Percentiles rank a stretch among this genome's conserved stretches.
These are phyloP conservation scores for Candida rishiriensis DNA, from an alignment of 805 yeast species.

Conservation along the genomic window DNA sequence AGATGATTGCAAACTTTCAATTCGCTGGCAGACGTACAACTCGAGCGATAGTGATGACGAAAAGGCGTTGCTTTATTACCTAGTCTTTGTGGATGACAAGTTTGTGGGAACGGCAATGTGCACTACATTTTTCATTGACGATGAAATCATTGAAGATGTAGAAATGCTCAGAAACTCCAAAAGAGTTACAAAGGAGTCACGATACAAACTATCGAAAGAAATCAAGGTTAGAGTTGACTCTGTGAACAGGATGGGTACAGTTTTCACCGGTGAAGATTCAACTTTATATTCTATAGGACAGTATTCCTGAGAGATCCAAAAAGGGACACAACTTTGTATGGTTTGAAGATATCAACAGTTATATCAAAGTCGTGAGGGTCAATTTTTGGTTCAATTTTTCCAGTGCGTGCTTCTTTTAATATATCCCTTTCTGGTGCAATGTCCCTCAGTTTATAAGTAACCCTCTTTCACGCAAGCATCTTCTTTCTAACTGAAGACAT, in stretches of 20 bases:
- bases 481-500: too few species aligned
- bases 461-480: too few species aligned
- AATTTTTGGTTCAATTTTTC: too few species aligned
- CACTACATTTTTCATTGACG: conserved; percentile 8
- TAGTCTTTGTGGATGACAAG: conserved; percentile 26
- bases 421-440: too few species aligned
- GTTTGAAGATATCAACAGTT: too few species aligned
- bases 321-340: too few species aligned
- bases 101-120: conserved; percentile 25
- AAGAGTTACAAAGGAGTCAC: background rate
- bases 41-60: conserved; percentile 10
- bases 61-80: conserved; percentile 22
- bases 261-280: conserved; percentile 7
- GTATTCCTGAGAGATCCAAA: too few species aligned
- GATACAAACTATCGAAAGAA: background rate
- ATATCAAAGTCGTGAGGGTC: too few species aligned
- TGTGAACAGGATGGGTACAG: conserved; percentile 20
- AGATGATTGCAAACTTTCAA: conserved; percentile 6
- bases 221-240: conserved; percentile 20
- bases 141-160: background rate
- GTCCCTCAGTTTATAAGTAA: too few species aligned
- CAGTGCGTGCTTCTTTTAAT: too few species aligned
- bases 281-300: background rate
- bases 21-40: conserved; percentile 19
- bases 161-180: background rate